Evolutionary conservation across 2,329 filamentous ascomycete genomes (phyloP).

Genomic region (Diplodia corticola): DNA sequence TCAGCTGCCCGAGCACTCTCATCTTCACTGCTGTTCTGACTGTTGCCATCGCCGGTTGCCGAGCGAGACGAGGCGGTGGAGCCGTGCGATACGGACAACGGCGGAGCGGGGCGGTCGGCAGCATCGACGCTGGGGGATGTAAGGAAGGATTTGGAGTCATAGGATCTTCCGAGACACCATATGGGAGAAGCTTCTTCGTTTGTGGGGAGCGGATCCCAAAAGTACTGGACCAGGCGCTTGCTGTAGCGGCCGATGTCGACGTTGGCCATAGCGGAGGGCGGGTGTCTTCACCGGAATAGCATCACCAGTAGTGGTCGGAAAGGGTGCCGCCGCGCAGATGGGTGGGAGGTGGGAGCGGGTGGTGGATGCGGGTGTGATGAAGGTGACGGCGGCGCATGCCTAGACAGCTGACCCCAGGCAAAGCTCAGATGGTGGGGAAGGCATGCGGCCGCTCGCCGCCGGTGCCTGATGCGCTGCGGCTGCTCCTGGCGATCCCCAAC

Average conservation of each 20-base stretch:
- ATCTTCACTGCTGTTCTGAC: slow-evolving; percentile 70
- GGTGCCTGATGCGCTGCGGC: background rate
- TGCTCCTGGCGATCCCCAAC: background rate
- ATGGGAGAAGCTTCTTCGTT: slow-evolving; percentile 74
- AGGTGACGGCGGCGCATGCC: slow-evolving; percentile 16
- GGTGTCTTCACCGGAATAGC: slow-evolving; percentile 4
- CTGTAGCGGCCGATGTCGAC: slow-evolving; percentile 72
- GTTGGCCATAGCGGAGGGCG: slow-evolving; percentile 54
- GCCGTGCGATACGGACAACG: slow-evolving; percentile 24
- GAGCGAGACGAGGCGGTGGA: slow-evolving; percentile 29
- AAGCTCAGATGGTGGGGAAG: slow-evolving; percentile 18
- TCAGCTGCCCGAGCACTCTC: slow-evolving; percentile 57
- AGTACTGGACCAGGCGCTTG: slow-evolving; percentile 82
- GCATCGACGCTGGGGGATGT: slow-evolving; percentile 18
- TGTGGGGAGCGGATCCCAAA: slow-evolving; percentile 86
- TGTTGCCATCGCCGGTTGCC: slow-evolving; percentile 50
- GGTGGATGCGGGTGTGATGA: slow-evolving; percentile 16
- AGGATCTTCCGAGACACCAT: slow-evolving; percentile 75
- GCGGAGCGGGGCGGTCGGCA: slow-evolving; percentile 22
- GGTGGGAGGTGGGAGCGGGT: background rate
- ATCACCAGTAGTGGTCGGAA: background rate
- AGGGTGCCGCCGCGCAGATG: background rate
- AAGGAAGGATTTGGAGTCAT: slow-evolving; percentile 45
- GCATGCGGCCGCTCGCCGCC: background rate
- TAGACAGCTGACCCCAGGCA: slow-evolving; percentile 22